phyloP scores from a whole-genome alignment of 306 rosid genomes.

The Gastrolobium villosum region DNA sequence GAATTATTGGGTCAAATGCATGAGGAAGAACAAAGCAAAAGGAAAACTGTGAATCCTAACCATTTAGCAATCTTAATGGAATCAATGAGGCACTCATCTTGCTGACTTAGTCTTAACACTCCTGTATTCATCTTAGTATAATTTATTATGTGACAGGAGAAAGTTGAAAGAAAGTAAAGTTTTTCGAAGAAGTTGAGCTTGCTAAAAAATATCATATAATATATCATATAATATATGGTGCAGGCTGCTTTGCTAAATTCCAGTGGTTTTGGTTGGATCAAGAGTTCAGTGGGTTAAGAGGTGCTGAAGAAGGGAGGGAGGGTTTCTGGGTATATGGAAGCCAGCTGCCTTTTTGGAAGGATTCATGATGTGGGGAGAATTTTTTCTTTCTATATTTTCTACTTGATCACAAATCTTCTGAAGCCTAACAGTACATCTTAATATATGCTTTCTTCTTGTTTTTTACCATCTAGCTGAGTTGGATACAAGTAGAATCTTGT shows the following conservation, averaged over 20 bases:
- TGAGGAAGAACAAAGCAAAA: constrained; percentile 6
- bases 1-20: not conserved
- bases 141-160: too few species aligned
- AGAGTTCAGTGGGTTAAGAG: not conserved
- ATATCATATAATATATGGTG: too few species aligned
- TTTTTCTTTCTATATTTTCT: constrained; percentile 3
- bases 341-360: not conserved
- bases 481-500: not conserved
- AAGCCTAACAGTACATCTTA: not conserved
- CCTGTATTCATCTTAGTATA: not conserved
- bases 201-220: not conserved
- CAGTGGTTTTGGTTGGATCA: not conserved
- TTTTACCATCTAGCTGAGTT: constrained; percentile 7
- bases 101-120: not conserved
- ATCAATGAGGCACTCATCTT: not conserved
- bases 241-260: not conserved
- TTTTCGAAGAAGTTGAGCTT: not conserved
- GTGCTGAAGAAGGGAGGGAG: not conserved
- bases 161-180: constrained; percentile 16
- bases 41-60: not conserved
- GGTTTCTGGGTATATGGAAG: not conserved
- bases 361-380: constrained; percentile 2
- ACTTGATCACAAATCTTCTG: not conserved
- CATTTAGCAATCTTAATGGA: not conserved
- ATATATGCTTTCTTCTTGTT: not conserved